Evolutionary conservation across 768 basidiomycete genomes (phyloP).

Genomic region (Pisolithus sp.): DNA sequence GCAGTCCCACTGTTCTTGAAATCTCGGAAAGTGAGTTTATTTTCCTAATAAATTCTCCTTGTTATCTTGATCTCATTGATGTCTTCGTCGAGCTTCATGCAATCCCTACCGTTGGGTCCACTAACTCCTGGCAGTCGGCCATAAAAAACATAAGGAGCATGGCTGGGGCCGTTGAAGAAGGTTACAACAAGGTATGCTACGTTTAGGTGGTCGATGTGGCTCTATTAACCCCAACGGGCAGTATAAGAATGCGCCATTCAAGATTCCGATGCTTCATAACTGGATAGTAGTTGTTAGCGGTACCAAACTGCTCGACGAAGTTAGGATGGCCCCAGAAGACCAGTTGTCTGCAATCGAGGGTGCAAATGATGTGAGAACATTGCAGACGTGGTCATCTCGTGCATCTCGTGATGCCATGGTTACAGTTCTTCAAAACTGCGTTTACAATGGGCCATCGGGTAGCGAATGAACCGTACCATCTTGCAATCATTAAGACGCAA

Average conservation of each 20-base stretch:
- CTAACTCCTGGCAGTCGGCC: neutral
- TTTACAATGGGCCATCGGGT: conserved; percentile 33
- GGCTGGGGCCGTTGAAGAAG: neutral
- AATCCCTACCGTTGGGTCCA: neutral
- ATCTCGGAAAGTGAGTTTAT: neutral
- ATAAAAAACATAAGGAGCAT: neutral
- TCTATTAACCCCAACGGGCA: neutral
- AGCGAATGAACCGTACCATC: conserved; percentile 22
- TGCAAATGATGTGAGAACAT: conserved; percentile 28
- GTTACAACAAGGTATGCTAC: neutral
- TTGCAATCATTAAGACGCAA: conserved; percentile 18
- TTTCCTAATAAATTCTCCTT: neutral
- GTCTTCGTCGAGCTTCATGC: neutral
- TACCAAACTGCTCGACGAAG: conserved; percentile 30
- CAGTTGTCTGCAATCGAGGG: conserved; percentile 30
- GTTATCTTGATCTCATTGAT: no score
- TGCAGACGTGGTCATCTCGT: no score
- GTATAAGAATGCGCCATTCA: conserved; percentile 25
- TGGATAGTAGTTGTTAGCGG: conserved; percentile 38
- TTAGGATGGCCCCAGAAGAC: conserved; percentile 34
- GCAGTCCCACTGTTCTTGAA: neutral
- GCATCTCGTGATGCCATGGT: neutral
- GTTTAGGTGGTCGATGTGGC: no score
- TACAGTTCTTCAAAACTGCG: conserved; percentile 30
- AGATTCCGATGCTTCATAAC: conserved; percentile 16